A percentile compares a stretch with the other conserved stretches of the same genome.
Evolutionary conservation across 192 early-diverging fungal genomes (phyloP).

Genomic region (Kappamyces sp.): DNA sequence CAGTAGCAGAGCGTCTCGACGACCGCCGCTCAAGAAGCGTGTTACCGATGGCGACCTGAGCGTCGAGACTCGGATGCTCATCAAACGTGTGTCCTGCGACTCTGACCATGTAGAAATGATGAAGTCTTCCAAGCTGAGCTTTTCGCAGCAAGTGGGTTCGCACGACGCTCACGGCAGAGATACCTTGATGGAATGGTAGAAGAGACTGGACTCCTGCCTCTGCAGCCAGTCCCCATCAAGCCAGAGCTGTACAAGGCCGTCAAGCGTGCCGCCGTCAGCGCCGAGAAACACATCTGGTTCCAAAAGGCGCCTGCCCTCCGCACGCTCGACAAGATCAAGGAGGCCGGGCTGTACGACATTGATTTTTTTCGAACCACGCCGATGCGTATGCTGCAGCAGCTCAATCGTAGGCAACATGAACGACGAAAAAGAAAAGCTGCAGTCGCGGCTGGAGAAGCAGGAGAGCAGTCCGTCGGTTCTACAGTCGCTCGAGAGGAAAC

Average conservation of each 20-base stretch:
- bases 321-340: slow-evolving; percentile 25
- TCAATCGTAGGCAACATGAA: slow-evolving; percentile 21
- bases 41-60: slow-evolving; percentile 21
- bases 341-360: slow-evolving; percentile 28
- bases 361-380: slow-evolving; percentile 30
- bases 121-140: slow-evolving; percentile 39
- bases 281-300: slow-evolving; percentile 10
- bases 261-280: slow-evolving; percentile 7
- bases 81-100: slow-evolving; percentile 31
- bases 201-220: neutral
- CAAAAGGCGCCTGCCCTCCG: slow-evolving; percentile 25
- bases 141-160: slow-evolving; percentile 30
- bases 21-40: no score
- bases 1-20: no score
- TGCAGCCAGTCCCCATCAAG: slow-evolving; percentile 19
- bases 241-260: slow-evolving; percentile 18
- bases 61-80: slow-evolving; percentile 26
- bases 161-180: slow-evolving; percentile 24
- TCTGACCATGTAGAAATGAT: slow-evolving; percentile 36
- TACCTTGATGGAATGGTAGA: neutral
- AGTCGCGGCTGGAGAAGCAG: slow-evolving; percentile 13
- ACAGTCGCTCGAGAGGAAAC: slow-evolving; percentile 12
- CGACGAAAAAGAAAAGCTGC: slow-evolving; percentile 24
- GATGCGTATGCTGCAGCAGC: slow-evolving; percentile 14
- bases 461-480: neutral